These are phyloP conservation scores for Aphanomyces stellatus DNA, from an alignment of 352 stramenopile species.

Conservation along the genomic window DNA sequence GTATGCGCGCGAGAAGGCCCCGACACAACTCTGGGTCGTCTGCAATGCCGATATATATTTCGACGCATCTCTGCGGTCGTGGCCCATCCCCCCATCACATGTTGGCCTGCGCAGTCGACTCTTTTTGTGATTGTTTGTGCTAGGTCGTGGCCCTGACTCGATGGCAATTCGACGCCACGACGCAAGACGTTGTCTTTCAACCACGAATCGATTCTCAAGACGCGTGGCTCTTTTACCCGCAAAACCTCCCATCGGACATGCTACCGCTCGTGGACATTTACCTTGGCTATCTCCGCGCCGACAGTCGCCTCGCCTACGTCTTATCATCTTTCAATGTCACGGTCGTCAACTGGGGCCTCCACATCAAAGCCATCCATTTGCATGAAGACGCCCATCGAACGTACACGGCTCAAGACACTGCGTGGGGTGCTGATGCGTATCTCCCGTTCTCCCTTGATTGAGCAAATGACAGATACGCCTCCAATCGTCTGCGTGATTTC, in stretches of 20 bases:
- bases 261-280: neutral
- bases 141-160: neutral
- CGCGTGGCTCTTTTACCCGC: neutral
- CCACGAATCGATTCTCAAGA: constrained; percentile 1
- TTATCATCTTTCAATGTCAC: neutral
- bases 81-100: no score
- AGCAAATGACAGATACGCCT: no score
- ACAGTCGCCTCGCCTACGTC: neutral
- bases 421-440: neutral
- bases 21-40: neutral
- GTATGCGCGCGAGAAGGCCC: neutral
- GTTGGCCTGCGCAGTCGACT: no score
- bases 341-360: neutral
- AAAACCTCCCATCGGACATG: neutral
- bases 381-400: neutral
- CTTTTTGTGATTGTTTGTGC: no score
- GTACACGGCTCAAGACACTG: neutral
- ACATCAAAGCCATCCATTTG: neutral
- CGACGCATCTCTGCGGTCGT: neutral
- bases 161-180: neutral
- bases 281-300: neutral
- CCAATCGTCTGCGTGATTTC: no score
- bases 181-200: neutral
- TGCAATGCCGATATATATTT: constrained; percentile 1
- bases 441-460: neutral